Conservation (phyloP, 306 rosid species). For the Gleditsia sinensis region DNA sequence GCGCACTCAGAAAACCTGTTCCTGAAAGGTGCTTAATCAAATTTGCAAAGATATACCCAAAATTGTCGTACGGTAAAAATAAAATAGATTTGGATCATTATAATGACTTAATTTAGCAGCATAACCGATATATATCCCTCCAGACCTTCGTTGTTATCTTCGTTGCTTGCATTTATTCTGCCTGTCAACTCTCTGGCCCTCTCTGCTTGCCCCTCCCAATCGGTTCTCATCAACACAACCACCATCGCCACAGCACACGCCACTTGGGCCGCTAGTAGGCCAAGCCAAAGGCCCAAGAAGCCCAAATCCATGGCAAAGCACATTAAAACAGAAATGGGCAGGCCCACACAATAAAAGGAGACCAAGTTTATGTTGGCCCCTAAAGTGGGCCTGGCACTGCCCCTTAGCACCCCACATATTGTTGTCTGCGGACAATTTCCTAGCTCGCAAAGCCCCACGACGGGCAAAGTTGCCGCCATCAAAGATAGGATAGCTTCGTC, state of each 20-base stretch:
- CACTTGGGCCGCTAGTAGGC: conserved; percentile 38
- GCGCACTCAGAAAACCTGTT: no score
- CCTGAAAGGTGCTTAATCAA: no score
- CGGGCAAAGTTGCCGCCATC: conserved; percentile 23
- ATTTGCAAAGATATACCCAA: no score
- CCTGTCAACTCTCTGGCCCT: conserved; percentile 23
- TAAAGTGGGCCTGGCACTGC: conserved; percentile 40
- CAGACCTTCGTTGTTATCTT: background rate
- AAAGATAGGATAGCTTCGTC: conserved; percentile 33
- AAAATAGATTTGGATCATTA: background rate
- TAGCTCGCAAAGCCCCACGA: conserved; percentile 50
- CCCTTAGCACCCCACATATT: conserved; percentile 48
- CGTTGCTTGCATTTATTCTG: background rate
- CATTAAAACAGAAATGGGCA: conserved; percentile 22
- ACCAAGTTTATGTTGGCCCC: conserved; percentile 35
- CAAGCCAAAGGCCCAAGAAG: conserved; percentile 39
- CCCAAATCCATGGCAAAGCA: conserved; percentile 32
- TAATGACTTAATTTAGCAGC: background rate
- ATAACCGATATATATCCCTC: no score
- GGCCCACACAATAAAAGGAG: conserved; percentile 42
- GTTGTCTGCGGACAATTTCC: conserved; percentile 56
- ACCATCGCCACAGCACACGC: conserved; percentile 33
- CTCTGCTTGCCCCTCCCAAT: conserved; percentile 41
- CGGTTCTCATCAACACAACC: conserved; percentile 22
- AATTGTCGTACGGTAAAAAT: no score